Conservation (phyloP, 1,284 basidiomycete genomes). For the Pulveroboletus sp. region DNA sequence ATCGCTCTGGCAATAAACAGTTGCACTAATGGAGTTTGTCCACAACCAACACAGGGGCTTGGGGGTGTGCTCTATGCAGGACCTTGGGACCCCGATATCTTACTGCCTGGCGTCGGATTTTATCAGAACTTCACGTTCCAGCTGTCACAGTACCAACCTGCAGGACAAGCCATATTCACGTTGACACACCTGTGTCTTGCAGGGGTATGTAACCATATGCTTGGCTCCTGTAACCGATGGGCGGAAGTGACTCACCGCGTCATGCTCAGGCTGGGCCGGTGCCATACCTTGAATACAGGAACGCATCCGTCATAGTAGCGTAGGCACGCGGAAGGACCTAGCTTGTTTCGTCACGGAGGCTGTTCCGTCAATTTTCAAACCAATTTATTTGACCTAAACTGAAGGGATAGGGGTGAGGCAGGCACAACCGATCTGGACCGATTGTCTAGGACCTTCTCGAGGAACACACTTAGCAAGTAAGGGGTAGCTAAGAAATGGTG, state of each 20-base stretch:
- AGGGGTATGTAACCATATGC: conserved; percentile 9
- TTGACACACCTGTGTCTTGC: conserved; percentile 23
- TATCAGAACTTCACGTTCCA: conserved; percentile 28
- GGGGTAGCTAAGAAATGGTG: conserved; percentile 1
- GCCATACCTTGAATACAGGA: conserved; percentile 24
- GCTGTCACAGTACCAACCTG: conserved; percentile 15
- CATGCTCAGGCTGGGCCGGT: conserved; percentile 6
- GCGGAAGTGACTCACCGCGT: background rate
- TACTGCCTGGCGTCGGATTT: conserved; percentile 8
- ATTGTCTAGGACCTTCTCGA: background rate
- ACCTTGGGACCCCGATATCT: conserved; percentile 12
- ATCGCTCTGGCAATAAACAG: conserved; percentile 31
- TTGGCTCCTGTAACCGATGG: background rate
- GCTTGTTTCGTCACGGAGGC: background rate
- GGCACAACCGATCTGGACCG: background rate
- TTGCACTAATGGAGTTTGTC: conserved; percentile 28
- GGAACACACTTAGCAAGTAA: background rate
- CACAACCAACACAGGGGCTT: conserved; percentile 19
- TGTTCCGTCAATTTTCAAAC: background rate
- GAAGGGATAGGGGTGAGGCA: background rate
- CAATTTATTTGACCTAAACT: background rate
- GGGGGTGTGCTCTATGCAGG: conserved; percentile 25
- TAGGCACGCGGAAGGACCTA: background rate
- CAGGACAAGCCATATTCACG: conserved; percentile 21
- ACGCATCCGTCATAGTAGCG: conserved; percentile 19